Base-by-base conservation (phyloP, 2,329 filamentous ascomycete genomes). In the Fusarium virguliforme region DNA sequence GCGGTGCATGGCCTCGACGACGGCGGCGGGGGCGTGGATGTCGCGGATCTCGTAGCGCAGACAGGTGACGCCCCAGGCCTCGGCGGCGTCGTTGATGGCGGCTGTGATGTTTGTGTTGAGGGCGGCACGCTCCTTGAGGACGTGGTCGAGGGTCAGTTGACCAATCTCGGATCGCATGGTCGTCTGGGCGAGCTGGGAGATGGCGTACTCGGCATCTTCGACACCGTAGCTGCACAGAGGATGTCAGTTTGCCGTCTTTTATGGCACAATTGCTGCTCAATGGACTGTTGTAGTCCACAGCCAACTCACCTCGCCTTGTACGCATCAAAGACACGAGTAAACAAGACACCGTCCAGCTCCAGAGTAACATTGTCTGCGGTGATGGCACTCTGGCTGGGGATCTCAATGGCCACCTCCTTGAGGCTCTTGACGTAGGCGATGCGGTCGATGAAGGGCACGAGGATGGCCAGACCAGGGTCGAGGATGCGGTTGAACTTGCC, bases 111-210 rank as follows among this genome's bases (percentile, higher is more conserved):
- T 98, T 72, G 90, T 94, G 86, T 99, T 99, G 74, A 99, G 91
- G 22, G 94, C 94, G 4, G 95, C 94, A 71, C 96, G 94, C 86
- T 99, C 96, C 81, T 98, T 98, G 64, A 99, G 89, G 48, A 99
- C 96, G 83, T 99, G 95, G 82, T 99, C 96, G 76, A 99, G 92
- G 1, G 94, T 93, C 66, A 99, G 88, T 82, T 98, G 96, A 72
- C 96, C 96, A 77, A 99, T 99, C 83, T 99, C 96, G 78, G 93
- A 97, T 77, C 96, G 94, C 96, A 99, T 99, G 0, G 96, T 98
- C 10, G 96, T 99, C 84, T 99, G 96, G 15, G 96, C 96, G 51
- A 99, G 91, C 80, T 99, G 96, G 8, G 94, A 96, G 80, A 99
- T 98, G 81, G 96, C 96, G 82, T 99, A 99, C 81, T 99, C 96